These are phyloP conservation scores for Abrus precatorius DNA, from an alignment of 306 rosid genomes.

Conservation along the genomic window DNA sequence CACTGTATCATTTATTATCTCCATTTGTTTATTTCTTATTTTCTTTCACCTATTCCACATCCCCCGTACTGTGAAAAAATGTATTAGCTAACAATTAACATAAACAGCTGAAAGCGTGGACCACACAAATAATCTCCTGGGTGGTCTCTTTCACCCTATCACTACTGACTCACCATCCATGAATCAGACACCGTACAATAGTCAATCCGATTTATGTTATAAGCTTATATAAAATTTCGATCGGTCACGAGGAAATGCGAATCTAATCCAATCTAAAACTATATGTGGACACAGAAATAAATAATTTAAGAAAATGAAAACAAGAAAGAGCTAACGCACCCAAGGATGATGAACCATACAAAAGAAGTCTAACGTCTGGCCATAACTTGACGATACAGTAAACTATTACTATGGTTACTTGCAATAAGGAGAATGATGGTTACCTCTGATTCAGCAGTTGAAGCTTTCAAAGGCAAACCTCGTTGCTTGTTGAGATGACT, in stretches of 20 bases:
- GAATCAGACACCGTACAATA: too few relatives aligned
- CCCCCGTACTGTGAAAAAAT: too few relatives aligned
- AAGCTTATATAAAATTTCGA: constrained; percentile 2
- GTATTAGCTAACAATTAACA: not conserved
- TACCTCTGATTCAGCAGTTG: constrained; percentile 49
- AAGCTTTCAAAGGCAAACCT: constrained; percentile 27
- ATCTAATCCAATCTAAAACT: not conserved
- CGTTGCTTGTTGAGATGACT: constrained; percentile 12
- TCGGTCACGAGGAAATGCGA: constrained; percentile 19
- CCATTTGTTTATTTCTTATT: too few relatives aligned
- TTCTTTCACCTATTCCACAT: too few relatives aligned
- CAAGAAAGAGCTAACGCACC: not conserved
- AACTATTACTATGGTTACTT: too few relatives aligned
- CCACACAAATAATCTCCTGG: constrained; percentile 15
- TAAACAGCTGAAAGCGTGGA: constrained; percentile 4
- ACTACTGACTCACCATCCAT: not conserved
- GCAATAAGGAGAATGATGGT: not conserved
- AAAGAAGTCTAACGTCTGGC: not conserved
- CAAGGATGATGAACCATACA: constrained; percentile 35
- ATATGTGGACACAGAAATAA: constrained; percentile 14
- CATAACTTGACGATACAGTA: too few relatives aligned
- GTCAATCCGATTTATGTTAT: not conserved
- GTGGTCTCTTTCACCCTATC: not conserved
- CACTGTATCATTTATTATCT: too few relatives aligned
- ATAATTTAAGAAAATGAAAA: not conserved